phyloP scores from a whole-genome alignment of 805 yeast species.

The Saitoella complicata region DNA sequence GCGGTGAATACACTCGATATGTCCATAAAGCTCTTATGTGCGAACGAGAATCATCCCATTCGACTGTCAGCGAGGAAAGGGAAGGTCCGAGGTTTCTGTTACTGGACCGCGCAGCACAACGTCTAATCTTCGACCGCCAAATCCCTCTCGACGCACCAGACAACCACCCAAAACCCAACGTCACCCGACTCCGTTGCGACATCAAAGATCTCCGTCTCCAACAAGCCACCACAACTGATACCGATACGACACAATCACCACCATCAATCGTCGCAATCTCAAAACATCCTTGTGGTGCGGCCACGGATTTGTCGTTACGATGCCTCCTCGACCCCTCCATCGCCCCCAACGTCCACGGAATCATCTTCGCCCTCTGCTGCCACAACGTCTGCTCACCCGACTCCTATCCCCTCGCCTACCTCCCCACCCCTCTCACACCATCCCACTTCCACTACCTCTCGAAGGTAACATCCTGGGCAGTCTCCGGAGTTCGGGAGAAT shows the following conservation, averaged over 20 bases:
- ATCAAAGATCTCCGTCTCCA: conserved; percentile 53
- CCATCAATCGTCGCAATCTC: conserved; percentile 39
- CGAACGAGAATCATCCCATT: background rate
- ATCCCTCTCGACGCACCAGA: conserved; percentile 34
- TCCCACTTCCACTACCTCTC: too few species aligned
- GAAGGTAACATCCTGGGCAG: too few species aligned
- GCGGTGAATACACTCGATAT: conserved; percentile 59
- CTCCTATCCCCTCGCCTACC: conserved; percentile 29
- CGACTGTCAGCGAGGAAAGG: background rate
- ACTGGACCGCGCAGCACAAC: conserved; percentile 59
- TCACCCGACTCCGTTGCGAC: conserved; percentile 49
- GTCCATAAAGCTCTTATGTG: conserved; percentile 15
- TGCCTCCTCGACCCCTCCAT: conserved; percentile 32
- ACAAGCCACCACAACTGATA: conserved; percentile 22
- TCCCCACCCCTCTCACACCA: too few species aligned
- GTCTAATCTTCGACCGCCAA: conserved; percentile 65
- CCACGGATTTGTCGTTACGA: conserved; percentile 69
- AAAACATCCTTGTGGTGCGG: conserved; percentile 86
- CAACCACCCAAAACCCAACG: conserved; percentile 18
- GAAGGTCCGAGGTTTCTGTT: conserved; percentile 30
- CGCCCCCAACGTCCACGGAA: conserved; percentile 30
- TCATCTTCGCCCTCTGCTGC: conserved; percentile 84
- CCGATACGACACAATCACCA: conserved; percentile 10
- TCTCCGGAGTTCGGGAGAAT: too few species aligned
- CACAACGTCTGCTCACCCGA: conserved; percentile 62